Evolutionary conservation across 169 alveolate species (phyloP), one percentile per base, ranked within the genome.

Genomic region (Plasmodium ovale): DNA sequence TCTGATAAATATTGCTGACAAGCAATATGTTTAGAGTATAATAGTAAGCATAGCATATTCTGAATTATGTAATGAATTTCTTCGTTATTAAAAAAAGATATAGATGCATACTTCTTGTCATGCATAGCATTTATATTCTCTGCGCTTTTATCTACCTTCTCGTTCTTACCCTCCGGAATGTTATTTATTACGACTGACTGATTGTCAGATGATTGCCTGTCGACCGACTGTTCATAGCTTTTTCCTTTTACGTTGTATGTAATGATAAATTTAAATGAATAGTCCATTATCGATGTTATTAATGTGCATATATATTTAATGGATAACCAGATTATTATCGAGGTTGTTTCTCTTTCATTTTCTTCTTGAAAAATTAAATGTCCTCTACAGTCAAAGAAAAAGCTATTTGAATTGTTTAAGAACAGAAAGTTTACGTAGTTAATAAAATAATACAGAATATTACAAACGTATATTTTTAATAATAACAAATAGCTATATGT

Each of bases 1-100:
- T 85, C 91, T 9, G 85, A 23, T 37, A 85, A 71, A 85, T 85
- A 85, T 72, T 85, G 87, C 67, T 85, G 91, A 33, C 91, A 85
- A 33, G 87, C 91, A 14, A 56, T 54, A 27, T 85, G 91, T 47
- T 85, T 85, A 21, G 91, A 69, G 49, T 85, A 62, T 60, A 85
- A 49, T 29, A 85, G 49, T 25, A 85, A 51, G 56, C 91, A 68
- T 62, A 85, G 37, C 51, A 85, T 65, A 62, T 69, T 85, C 35
- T 85, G 91, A 85, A 85, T 85, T 47, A 85, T 67, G 21, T 35
- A 72, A 58, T 85, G 91, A 53, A 85, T 58, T 85, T 85, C 91
- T 31, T 44, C 59, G 21, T 49, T 70, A 49, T 39, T 44, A 54
- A 85, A 85, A 68, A 85, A 85, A n/a, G 3, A 44, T 60, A 85